These are phyloP conservation scores for Agrostemma githago DNA, from an alignment of 148 eudicot genomes.

Conservation along the genomic window DNA sequence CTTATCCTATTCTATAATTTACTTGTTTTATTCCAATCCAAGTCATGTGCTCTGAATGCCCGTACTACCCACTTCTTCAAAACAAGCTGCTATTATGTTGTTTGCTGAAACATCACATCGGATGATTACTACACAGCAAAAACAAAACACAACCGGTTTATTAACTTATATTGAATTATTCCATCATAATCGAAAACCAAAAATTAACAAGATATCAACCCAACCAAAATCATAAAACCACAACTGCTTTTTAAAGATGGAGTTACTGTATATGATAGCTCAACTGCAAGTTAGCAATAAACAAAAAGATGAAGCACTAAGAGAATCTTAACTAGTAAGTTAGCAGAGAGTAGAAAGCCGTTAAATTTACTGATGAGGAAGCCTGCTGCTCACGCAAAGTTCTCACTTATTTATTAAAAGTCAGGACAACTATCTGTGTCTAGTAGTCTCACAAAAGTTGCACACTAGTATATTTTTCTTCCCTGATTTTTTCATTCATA, in stretches of 20 bases:
- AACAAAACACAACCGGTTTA: no score
- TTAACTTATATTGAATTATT: background rate
- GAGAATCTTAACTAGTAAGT: conserved; percentile 22
- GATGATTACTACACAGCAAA: no score
- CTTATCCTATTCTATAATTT: no score
- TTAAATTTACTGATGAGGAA: conserved; percentile 23
- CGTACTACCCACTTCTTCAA: no score
- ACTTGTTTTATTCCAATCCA: no score
- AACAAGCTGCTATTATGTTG: no score
- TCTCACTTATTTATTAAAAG: conserved; percentile 17
- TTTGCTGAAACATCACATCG: no score
- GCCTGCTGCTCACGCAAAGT: conserved; percentile 31
- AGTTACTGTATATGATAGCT: background rate
- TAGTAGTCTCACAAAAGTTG: conserved; percentile 17
- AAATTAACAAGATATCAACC: background rate
- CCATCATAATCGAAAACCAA: background rate
- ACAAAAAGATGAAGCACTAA: conserved; percentile 9
- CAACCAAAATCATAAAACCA: background rate
- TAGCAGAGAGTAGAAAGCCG: conserved; percentile 9
- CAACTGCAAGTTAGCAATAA: background rate
- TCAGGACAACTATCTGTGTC: background rate
- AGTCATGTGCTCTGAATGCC: no score
- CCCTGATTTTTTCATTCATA: background rate
- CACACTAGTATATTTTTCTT: background rate
- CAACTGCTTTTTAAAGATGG: background rate